Evolutionary conservation across 257 asterid genomes (phyloP).

Genomic region (Osmanthus fragrans): DNA sequence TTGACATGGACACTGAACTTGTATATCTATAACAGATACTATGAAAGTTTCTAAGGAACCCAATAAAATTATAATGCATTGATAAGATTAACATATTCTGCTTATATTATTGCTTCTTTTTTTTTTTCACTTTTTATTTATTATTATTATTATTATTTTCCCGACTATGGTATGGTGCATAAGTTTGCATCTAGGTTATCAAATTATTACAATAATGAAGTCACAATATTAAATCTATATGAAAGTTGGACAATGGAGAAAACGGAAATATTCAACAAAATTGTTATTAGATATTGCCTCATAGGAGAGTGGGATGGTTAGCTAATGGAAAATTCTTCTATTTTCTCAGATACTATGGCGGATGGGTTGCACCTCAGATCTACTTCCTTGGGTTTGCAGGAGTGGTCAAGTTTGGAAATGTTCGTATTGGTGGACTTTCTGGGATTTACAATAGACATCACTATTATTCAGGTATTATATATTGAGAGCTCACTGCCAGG

Average conservation of each 20-base stretch:
- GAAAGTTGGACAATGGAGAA: background rate
- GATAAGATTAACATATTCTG: background rate
- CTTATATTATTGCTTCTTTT: background rate
- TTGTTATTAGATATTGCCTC: background rate
- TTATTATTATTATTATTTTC: too few species aligned
- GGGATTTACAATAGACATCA: constrained; percentile 75
- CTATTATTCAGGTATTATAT: constrained; percentile 58
- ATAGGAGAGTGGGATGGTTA: constrained; percentile 3
- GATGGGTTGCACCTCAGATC: constrained; percentile 95
- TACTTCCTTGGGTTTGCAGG: constrained; percentile 97
- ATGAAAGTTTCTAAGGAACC: background rate
- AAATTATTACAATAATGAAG: background rate
- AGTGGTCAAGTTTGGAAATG: constrained; percentile 79
- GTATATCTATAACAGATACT: background rate
- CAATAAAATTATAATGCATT: background rate
- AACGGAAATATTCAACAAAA: background rate
- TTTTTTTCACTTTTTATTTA: background rate
- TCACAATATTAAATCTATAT: background rate
- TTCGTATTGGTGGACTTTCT: constrained; percentile 96
- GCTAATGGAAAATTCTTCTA: constrained; percentile 26
- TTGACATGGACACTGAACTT: background rate
- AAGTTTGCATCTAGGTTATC: background rate
- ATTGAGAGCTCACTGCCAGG: constrained; percentile 6
- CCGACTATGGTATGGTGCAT: background rate
- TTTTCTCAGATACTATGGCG: constrained; percentile 81